A percentile compares a stretch with the other conserved stretches of the same genome.
Evolutionary conservation across 768 basidiomycete species (phyloP).

Genomic region (Tricholoma matsutake): DNA sequence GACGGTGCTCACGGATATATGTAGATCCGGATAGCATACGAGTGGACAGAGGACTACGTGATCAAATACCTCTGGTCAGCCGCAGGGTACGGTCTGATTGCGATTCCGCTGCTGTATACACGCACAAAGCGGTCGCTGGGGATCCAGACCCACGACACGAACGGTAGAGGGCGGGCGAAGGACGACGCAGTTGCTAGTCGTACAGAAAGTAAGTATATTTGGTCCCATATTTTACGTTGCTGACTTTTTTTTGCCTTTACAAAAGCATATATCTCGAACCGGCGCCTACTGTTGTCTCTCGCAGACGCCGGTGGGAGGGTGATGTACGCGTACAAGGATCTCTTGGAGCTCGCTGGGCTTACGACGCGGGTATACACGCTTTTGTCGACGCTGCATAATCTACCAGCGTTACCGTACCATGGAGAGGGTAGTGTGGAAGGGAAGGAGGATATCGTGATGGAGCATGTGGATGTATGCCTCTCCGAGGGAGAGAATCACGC

Average conservation of each 20-base stretch:
- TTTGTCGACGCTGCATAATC: constrained; percentile 78
- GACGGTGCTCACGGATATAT: not conserved
- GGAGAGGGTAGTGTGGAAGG: constrained; percentile 23
- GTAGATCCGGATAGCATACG: constrained; percentile 86
- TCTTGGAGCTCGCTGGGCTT: constrained; percentile 92
- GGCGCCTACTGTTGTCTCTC: constrained; percentile 87
- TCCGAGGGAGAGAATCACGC: constrained; percentile 29
- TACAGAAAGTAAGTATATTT: constrained; percentile 40
- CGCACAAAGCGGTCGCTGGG: constrained; percentile 41
- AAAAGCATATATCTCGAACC: constrained; percentile 84
- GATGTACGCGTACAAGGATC: constrained; percentile 96
- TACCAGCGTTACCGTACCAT: constrained; percentile 48
- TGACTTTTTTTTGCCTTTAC: not conserved
- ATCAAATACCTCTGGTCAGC: constrained; percentile 98
- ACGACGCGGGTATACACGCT: constrained; percentile 89
- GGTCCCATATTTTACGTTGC: too few species aligned
- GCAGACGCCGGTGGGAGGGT: constrained; percentile 94
- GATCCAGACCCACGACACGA: constrained; percentile 18
- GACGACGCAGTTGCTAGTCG: constrained; percentile 44
- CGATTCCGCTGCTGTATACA: constrained; percentile 82
- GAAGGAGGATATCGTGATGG: constrained; percentile 55
- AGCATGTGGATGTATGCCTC: constrained; percentile 68
- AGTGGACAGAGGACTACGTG: constrained; percentile 96
- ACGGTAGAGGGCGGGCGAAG: constrained; percentile 1
- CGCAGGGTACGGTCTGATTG: constrained; percentile 87